These are phyloP conservation scores for Crocinoboletus sp. DNA, from an alignment of 1,284 basidiomycete genomes.

Conservation along the genomic window DNA sequence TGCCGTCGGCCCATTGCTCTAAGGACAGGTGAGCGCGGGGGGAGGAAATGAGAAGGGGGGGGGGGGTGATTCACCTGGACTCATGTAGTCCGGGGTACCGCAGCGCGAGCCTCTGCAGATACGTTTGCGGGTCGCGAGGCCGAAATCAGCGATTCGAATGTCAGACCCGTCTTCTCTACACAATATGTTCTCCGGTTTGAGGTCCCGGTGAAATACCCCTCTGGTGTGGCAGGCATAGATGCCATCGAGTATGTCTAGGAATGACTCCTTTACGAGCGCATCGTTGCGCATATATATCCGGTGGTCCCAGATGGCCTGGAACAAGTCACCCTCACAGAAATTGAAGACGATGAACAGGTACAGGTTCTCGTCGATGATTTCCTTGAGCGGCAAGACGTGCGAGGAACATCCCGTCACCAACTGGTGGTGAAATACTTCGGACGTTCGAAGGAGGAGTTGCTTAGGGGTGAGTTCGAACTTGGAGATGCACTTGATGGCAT, in stretches of 20 bases:
- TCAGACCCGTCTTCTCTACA: slow-evolving; percentile 53
- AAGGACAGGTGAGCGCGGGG: slow-evolving; percentile 10
- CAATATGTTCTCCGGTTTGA: slow-evolving; percentile 89
- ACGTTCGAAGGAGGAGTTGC: slow-evolving; percentile 49
- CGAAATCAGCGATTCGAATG: slow-evolving; percentile 80
- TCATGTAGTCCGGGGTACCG: slow-evolving; percentile 80
- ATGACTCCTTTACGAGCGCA: slow-evolving; percentile 56
- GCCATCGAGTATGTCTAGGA: slow-evolving; percentile 76
- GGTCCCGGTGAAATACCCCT: slow-evolving; percentile 81
- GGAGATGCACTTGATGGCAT: slow-evolving; percentile 72
- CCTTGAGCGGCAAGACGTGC: slow-evolving; percentile 52
- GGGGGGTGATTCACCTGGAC: slow-evolving; percentile 50
- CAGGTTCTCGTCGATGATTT: slow-evolving; percentile 48
- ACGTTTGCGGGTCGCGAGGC: slow-evolving; percentile 69
- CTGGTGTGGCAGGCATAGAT: slow-evolving; percentile 66
- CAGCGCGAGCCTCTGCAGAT: slow-evolving; percentile 71
- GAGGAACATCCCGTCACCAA: slow-evolving; percentile 48
- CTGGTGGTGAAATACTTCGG: slow-evolving; percentile 59
- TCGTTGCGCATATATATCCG: slow-evolving; percentile 46
- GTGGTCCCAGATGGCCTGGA: slow-evolving; percentile 46
- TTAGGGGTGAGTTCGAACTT: slow-evolving; percentile 46
- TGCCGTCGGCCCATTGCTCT: slow-evolving; percentile 54
- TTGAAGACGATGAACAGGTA: slow-evolving; percentile 57
- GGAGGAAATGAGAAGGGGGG: not conserved
- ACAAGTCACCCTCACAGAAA: slow-evolving; percentile 58